Percentiles rank a stretch among this genome's conserved stretches.
Evolutionary conservation across 306 rosid species (phyloP).

Genomic region (Mucuna pruriens): DNA sequence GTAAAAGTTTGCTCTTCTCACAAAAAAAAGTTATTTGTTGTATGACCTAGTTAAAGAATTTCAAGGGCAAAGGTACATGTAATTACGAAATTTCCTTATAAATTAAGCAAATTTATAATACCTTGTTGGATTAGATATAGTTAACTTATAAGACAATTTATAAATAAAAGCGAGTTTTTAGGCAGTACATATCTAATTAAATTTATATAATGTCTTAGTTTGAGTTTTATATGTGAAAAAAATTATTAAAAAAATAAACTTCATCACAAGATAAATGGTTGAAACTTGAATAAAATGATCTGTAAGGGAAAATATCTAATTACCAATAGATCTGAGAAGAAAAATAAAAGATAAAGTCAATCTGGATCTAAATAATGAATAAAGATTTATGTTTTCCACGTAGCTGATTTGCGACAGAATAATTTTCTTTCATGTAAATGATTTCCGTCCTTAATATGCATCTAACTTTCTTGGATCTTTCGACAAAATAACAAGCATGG

Average conservation of each 20-base stretch:
- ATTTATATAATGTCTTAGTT: not conserved
- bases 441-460: not conserved
- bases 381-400: not conserved
- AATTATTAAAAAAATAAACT: not conserved
- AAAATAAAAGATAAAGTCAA: not conserved
- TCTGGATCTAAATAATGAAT: not conserved
- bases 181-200: not conserved
- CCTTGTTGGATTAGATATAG: not conserved
- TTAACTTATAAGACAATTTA: not conserved
- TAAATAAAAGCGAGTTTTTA: not conserved
- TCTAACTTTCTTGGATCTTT: slow-evolving; percentile 6
- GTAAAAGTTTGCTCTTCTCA: not conserved
- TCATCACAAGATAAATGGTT: not conserved
- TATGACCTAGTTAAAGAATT: not conserved
- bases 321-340: not conserved
- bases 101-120: not conserved
- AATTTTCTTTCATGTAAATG: not conserved
- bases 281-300: not conserved
- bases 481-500: slow-evolving; percentile 12
- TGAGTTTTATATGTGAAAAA: not conserved
- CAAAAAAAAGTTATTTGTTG: not conserved
- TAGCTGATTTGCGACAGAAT: not conserved
- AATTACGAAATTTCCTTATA: not conserved
- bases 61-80: not conserved
- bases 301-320: not conserved